A percentile compares a stretch with the other conserved stretches of the same genome.
phyloP scores from a whole-genome alignment of 225 moss, liverwort and hornwort species.

The Polytrichum formosum region DNA sequence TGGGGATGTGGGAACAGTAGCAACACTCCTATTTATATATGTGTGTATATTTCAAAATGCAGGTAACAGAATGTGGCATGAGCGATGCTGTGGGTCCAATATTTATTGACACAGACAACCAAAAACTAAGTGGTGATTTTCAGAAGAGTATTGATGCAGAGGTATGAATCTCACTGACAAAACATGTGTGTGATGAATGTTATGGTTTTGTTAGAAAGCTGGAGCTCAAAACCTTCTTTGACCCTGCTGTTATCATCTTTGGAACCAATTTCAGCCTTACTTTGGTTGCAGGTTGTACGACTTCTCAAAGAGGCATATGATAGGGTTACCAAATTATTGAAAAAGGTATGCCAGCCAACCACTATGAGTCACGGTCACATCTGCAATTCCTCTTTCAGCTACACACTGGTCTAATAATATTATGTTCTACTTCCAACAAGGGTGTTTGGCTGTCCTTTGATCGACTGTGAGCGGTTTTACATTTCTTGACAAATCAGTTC shows the following conservation, averaged over 20 bases:
- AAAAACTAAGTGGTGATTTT: constrained; percentile 86
- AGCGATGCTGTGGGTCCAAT: constrained; percentile 93
- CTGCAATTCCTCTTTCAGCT: too few species aligned
- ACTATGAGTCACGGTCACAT: too few species aligned
- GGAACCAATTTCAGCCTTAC: too few species aligned
- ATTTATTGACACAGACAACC: constrained; percentile 73
- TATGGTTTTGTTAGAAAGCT: background rate
- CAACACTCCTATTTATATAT: background rate
- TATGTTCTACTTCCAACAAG: too few species aligned
- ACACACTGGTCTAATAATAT: too few species aligned
- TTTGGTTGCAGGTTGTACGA: constrained; percentile 69
- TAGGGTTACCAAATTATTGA: constrained; percentile 80
- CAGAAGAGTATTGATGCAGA: constrained; percentile 99
- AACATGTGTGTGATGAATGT: background rate
- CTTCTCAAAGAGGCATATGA: constrained; percentile 97
- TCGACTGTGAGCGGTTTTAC: too few species aligned
- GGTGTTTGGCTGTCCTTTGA: too few species aligned
- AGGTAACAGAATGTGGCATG: constrained; percentile 99
- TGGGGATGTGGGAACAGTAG: too few species aligned
- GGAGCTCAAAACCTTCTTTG: background rate
- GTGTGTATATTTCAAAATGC: constrained; percentile 16
- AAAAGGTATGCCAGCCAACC: constrained; percentile 46
- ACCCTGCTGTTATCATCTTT: too few species aligned
- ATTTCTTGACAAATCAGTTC: too few species aligned
- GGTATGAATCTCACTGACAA: constrained; percentile 30